These are phyloP conservation scores for Fusarium cicatricum DNA, from an alignment of 2,329 filamentous ascomycete species.

Conservation along the genomic window DNA sequence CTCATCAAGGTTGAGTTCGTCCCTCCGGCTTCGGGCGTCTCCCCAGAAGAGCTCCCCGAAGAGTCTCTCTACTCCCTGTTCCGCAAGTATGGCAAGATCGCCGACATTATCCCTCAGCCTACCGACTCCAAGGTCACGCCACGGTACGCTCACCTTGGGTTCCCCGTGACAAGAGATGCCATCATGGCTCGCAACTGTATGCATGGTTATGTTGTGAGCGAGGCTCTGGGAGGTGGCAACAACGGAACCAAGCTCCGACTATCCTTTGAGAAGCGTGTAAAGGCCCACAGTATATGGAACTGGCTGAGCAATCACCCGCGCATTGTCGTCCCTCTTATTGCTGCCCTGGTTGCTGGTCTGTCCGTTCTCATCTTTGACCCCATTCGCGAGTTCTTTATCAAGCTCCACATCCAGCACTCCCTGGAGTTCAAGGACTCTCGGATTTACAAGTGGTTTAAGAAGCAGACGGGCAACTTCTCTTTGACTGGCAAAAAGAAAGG, in stretches of 20 bases:
- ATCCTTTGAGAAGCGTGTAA: slow-evolving; percentile 82
- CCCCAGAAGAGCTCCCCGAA: slow-evolving; percentile 81
- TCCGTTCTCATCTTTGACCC: slow-evolving; percentile 94
- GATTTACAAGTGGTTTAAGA: slow-evolving; percentile 81
- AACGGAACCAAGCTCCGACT: slow-evolving; percentile 79
- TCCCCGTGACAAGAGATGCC: slow-evolving; percentile 74
- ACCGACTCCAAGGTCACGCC: slow-evolving; percentile 87
- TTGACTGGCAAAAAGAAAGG: slow-evolving; percentile 66
- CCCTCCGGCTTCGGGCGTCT: slow-evolving; percentile 72
- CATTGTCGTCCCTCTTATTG: slow-evolving; percentile 84
- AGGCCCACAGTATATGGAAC: slow-evolving; percentile 81
- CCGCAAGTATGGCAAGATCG: slow-evolving; percentile 87
- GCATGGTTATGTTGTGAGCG: slow-evolving; percentile 79
- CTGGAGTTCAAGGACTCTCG: slow-evolving; percentile 77
- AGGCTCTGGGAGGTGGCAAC: slow-evolving; percentile 76
- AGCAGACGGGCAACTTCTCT: slow-evolving; percentile 67
- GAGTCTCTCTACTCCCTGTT: slow-evolving; percentile 89
- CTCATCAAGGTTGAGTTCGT: slow-evolving; percentile 87
- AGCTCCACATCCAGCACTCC: slow-evolving; percentile 81
- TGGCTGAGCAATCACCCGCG: slow-evolving; percentile 88
- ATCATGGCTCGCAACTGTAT: slow-evolving; percentile 93
- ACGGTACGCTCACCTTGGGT: slow-evolving; percentile 82
- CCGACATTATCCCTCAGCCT: slow-evolving; percentile 83
- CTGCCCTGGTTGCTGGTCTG: slow-evolving; percentile 80
- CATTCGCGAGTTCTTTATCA: slow-evolving; percentile 92